Conservation (phyloP, 2,329 filamentous ascomycete genomes). For the Eurotiales sp. region DNA sequence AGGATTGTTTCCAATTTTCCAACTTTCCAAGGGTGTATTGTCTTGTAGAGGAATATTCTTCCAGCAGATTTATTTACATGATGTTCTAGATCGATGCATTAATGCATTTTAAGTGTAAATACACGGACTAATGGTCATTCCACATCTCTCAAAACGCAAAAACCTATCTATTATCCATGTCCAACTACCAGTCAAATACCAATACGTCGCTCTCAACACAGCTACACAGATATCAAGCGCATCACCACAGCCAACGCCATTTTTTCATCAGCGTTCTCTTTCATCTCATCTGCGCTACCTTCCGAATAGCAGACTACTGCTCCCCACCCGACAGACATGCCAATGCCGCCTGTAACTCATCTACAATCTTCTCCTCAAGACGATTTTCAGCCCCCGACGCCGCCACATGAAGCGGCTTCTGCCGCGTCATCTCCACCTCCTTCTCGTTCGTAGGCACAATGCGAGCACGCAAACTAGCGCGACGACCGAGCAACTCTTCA, state of each 20-base stretch:
- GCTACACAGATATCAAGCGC: background rate
- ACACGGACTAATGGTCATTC: background rate
- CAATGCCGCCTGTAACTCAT: slow-evolving; percentile 59
- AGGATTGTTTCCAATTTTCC: too few species aligned
- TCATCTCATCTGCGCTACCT: background rate
- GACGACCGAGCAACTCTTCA: slow-evolving; percentile 72
- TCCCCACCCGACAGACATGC: slow-evolving; percentile 40
- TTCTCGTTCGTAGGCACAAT: slow-evolving; percentile 69
- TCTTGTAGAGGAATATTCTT: too few species aligned
- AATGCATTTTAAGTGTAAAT: background rate
- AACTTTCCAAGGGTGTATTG: too few species aligned
- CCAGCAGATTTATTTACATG: too few species aligned
- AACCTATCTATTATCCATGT: background rate
- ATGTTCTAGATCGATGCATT: too few species aligned
- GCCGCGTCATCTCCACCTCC: slow-evolving; percentile 60
- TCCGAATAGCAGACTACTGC: too few species aligned
- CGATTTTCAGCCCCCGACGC: slow-evolving; percentile 55
- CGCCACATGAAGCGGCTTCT: slow-evolving; percentile 37
- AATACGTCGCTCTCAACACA: background rate
- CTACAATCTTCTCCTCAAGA: slow-evolving; percentile 72
- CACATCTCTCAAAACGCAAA: background rate
- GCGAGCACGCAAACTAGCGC: slow-evolving; percentile 65
- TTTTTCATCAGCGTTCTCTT: background rate
- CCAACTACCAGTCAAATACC: background rate
- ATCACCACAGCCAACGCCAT: background rate